phyloP scores from a whole-genome alignment of 2,329 filamentous ascomycete genomes.

The Colletotrichum sp. region DNA sequence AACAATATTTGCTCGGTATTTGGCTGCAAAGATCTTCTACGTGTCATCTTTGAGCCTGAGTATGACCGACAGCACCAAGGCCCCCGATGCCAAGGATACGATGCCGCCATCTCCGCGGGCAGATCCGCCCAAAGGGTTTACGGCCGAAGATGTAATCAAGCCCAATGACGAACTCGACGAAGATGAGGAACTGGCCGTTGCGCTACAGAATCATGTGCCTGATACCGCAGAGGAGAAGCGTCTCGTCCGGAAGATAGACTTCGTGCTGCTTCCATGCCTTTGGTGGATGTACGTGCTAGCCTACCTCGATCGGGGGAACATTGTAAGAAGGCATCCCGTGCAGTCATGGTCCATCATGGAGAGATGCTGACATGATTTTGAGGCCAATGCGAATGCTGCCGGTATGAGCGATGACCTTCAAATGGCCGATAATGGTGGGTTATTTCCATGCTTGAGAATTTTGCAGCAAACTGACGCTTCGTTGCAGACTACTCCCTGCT shows the following conservation, averaged over 20 bases:
- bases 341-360: background rate
- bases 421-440: background rate
- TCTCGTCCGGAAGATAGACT: conserved; percentile 48
- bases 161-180: background rate
- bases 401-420: background rate
- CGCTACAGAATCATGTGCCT: background rate
- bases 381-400: background rate
- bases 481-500: background rate
- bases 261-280: conserved; percentile 53
- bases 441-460: background rate
- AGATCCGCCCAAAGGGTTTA: background rate
- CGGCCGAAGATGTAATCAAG: background rate
- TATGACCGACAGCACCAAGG: background rate
- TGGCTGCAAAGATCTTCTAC: accelerated
- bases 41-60: background rate
- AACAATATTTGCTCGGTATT: background rate
- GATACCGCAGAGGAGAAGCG: conserved; percentile 32
- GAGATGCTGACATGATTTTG: background rate
- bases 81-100: background rate
- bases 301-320: conserved; percentile 8
- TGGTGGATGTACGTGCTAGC: conserved; percentile 28
- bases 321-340: background rate
- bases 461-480: background rate
- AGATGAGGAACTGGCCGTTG: background rate
- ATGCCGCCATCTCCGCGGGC: background rate